Evolutionary conservation across 495 filamentous ascomycete genomes (phyloP).

Genomic region (Hypoxylon subgilvum): DNA sequence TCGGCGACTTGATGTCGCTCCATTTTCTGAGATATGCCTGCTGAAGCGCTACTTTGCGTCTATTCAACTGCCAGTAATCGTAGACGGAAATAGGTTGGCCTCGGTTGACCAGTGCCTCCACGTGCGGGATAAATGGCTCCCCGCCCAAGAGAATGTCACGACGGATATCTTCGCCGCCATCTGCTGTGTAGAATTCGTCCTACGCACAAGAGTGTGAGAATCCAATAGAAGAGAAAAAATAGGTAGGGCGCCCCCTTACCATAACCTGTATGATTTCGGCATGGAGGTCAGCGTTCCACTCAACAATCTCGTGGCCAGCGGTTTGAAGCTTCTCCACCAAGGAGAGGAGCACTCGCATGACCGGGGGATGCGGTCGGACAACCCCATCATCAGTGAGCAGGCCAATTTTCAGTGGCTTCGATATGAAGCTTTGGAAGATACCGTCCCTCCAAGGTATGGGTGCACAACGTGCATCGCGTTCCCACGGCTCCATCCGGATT

Average conservation of each 20-base stretch:
- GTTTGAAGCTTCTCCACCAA: conserved; percentile 65
- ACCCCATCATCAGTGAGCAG: conserved; percentile 76
- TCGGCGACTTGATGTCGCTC: conserved; percentile 25
- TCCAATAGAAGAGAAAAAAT: neutral
- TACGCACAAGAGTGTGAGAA: conserved; percentile 19
- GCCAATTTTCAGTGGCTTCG: conserved; percentile 68
- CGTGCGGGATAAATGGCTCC: conserved; percentile 60
- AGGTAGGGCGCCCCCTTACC: conserved; percentile 31
- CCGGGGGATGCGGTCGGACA: conserved; percentile 77
- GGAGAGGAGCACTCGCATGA: conserved; percentile 70
- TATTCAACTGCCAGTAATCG: conserved; percentile 62
- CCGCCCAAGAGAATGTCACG: conserved; percentile 56
- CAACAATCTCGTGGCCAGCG: conserved; percentile 72
- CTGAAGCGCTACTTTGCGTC: conserved; percentile 29
- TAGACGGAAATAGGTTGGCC: conserved; percentile 65
- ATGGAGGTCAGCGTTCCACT: conserved; percentile 70
- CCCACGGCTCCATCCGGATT: conserved; percentile 79
- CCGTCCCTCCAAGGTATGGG: conserved; percentile 71
- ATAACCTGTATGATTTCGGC: conserved; percentile 62
- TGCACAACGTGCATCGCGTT: conserved; percentile 76
- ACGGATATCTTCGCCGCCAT: conserved; percentile 61
- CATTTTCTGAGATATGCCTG: conserved; percentile 36
- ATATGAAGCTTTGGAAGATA: conserved; percentile 56
- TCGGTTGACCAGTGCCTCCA: conserved; percentile 47
- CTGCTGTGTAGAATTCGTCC: conserved; percentile 59